Evolutionary conservation across 2,329 filamentous ascomycete species (phyloP).

Genomic region (Elsinoe perseae): DNA sequence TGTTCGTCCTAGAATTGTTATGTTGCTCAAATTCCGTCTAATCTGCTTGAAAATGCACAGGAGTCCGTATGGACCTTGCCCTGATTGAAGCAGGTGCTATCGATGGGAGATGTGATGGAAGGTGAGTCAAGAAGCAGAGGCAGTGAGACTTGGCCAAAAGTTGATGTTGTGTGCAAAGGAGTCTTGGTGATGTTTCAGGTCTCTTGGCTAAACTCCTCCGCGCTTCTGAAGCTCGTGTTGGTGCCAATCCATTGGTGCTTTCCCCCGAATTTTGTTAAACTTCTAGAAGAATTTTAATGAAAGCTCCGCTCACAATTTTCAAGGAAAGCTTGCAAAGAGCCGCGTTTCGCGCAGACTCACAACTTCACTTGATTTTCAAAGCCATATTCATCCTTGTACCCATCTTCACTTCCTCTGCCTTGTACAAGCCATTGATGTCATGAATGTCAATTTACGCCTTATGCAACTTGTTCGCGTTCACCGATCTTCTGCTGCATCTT

Average conservation of each 20-base stretch:
- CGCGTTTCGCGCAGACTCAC: neutral
- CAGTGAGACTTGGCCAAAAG: neutral
- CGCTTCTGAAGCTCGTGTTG: neutral
- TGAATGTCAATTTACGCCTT: neutral
- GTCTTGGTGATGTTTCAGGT: neutral
- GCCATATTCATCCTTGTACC: neutral
- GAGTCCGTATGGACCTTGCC: no score
- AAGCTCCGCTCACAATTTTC: neutral
- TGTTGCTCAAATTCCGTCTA: no score
- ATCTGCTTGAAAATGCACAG: no score
- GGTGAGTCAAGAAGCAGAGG: no score
- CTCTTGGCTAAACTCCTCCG: neutral
- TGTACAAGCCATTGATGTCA: neutral
- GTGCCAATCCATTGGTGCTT: neutral
- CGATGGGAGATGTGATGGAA: no score
- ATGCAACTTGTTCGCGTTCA: no score
- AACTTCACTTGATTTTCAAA: no score
- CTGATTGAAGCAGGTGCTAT: no score
- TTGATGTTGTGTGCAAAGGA: neutral
- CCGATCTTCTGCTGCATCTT: no score
- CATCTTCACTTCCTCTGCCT: neutral
- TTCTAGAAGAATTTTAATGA: neutral
- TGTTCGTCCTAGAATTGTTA: no score
- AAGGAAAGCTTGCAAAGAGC: neutral
- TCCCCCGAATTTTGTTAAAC: neutral